These are phyloP conservation scores for Backusella sp. DNA, from an alignment of 192 early-diverging fungal species.

Conservation along the genomic window DNA sequence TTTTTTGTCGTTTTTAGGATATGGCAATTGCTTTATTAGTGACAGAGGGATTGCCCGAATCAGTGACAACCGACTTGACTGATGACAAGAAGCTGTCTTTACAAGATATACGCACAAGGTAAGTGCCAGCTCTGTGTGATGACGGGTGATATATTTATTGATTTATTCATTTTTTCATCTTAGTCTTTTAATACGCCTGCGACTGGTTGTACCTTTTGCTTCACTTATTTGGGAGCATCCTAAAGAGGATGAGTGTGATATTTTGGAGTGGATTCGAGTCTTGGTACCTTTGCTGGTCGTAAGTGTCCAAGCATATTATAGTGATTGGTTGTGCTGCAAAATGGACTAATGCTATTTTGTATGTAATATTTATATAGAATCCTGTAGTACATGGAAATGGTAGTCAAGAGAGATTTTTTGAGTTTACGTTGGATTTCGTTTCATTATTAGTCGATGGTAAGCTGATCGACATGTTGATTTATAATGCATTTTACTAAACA, in stretches of 20 bases:
- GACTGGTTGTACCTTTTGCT: constrained; percentile 44
- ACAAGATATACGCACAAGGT: constrained; percentile 40
- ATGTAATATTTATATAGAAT: constrained; percentile 23
- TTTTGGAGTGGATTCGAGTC: constrained; percentile 39
- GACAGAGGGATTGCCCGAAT: constrained; percentile 26
- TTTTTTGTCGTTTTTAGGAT: constrained; percentile 19
- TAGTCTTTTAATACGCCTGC: constrained; percentile 46
- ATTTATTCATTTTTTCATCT: neutral
- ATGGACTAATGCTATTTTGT: neutral
- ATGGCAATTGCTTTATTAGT: constrained; percentile 29
- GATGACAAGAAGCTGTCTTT: constrained; percentile 12
- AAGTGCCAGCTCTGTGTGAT: neutral
- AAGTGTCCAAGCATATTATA: constrained; percentile 6
- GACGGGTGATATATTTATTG: neutral
- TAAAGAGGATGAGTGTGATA: constrained; percentile 40
- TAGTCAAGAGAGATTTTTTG: constrained; percentile 54
- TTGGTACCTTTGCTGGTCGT: constrained; percentile 43
- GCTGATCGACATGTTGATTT: neutral
- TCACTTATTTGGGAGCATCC: constrained; percentile 51
- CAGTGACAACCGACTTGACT: neutral
- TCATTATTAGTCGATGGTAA: constrained; percentile 52
- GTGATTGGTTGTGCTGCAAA: no score
- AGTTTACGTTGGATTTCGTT: constrained; percentile 52
- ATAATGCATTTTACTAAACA: neutral
- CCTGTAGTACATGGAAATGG: constrained; percentile 53